Evolutionary conservation across 345 rosid genomes (phyloP).

Genomic region (Sonneratia alba): DNA sequence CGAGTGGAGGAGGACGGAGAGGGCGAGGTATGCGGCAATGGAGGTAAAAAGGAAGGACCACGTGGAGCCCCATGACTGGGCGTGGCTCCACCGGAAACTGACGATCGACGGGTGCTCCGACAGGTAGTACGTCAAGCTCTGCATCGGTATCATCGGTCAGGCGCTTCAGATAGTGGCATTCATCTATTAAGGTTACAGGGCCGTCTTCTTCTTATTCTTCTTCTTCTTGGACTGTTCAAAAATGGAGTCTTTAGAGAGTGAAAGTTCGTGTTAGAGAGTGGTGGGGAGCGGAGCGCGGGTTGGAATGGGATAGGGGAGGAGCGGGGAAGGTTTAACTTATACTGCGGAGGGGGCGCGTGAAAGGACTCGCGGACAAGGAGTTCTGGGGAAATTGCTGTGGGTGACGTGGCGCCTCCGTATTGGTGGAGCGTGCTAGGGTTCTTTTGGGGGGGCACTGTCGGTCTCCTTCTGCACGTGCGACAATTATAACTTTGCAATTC

Average conservation of each 20-base stretch:
- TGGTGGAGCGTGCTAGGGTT: neutral
- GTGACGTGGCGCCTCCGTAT: neutral
- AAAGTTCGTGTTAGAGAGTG: neutral
- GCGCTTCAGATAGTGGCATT: neutral
- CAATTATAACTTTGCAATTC: no score
- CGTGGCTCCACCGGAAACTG: constrained; percentile 78
- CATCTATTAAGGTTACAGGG: neutral
- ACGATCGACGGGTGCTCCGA: constrained; percentile 71
- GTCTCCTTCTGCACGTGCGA: no score
- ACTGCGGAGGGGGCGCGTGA: neutral
- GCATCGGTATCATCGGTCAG: constrained; percentile 12
- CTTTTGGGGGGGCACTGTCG: neutral
- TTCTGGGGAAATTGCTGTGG: neutral
- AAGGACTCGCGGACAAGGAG: constrained; percentile 11
- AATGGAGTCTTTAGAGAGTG: neutral
- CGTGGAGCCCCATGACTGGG: constrained; percentile 83
- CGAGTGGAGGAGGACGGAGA: constrained; percentile 37
- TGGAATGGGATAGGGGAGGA: neutral
- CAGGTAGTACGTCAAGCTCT: constrained; percentile 45
- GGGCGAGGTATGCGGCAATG: constrained; percentile 40
- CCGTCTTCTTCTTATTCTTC: neutral
- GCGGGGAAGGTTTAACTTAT: neutral
- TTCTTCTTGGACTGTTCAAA: neutral
- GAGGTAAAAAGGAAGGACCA: constrained; percentile 78
- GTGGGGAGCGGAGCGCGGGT: neutral